Evolutionary conservation across 768 basidiomycete genomes (phyloP), one percentile per base, ranked within the genome.

Genomic region (Tubosaeta sp.): DNA sequence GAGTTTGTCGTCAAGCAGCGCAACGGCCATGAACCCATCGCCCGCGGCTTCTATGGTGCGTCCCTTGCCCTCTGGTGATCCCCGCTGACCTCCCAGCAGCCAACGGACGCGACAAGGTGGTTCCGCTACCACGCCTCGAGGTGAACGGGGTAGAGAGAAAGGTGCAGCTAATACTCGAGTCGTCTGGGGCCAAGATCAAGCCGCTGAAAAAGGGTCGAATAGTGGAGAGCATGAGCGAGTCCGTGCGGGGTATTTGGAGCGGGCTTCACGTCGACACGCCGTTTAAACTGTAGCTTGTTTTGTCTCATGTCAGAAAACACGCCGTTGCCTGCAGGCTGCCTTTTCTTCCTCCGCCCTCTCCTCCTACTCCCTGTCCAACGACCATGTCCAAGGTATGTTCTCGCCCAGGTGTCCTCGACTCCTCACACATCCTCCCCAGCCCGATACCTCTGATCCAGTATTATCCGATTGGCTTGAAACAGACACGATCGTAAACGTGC

Each of bases 171-270:
- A 74, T 94, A 35, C 81, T 95, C 44, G 90, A 92, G 68, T 82
- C 92, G 30, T 92, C 90, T 6, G 93, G 93, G 21, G 81, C 85
- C 40, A 89, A 90, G 70, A 92, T 94, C 51, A 84, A 83, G 64
- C 76, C 84, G 13, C 71, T 94, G 62, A 91, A 92, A 66, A 79
- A 74, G 42, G 61, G 63, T 1, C 69, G 81, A 52, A 75, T 79
- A 16, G 86, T 95, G 25, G 83, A 89, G 74, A 90, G 87, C 62
- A 81, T 79, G 25, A 83, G 86, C 44, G 87, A 90, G 71, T 79
- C 89, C 16, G 76, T 88, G 10, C 83, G 92, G 66, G 92, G 92
- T 47, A 89, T 94, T 56, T 94, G 90, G 91, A 88, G 86, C 64
- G 90, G 91, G 18, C 70, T 94, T 55, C 92, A 94, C 59, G 87